Percentiles rank a stretch among this genome's conserved stretches.
Evolutionary conservation across 352 stramenopile species (phyloP).

Genomic region (Peronospora tabacina): DNA sequence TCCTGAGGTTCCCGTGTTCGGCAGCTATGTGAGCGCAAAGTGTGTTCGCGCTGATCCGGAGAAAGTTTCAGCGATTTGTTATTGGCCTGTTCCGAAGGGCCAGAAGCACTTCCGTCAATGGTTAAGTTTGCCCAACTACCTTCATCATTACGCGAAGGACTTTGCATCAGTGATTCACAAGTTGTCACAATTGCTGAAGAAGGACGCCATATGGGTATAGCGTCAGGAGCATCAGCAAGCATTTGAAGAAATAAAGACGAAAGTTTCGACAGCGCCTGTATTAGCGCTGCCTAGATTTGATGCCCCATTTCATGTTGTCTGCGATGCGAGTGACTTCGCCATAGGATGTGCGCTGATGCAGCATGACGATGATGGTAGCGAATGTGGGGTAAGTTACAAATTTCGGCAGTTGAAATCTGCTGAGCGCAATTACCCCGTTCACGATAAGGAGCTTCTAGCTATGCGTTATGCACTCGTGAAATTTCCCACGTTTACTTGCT

Average conservation of each 20-base stretch:
- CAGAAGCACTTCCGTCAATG: no score
- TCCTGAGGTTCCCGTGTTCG: background rate
- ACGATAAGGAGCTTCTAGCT: background rate
- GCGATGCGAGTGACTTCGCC: background rate
- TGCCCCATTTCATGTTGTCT: background rate
- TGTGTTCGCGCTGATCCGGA: background rate
- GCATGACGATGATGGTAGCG: background rate
- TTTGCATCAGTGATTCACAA: background rate
- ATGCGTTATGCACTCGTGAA: background rate
- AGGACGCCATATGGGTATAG: background rate
- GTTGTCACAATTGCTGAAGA: background rate
- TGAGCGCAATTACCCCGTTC: background rate
- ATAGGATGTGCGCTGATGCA: background rate
- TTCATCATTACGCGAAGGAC: background rate
- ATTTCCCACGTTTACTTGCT: background rate
- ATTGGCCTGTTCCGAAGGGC: no score
- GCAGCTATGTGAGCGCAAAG: background rate
- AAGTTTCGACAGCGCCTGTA: no score
- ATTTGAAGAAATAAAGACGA: no score
- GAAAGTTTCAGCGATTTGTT: no score
- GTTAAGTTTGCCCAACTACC: background rate
- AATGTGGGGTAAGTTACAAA: background rate
- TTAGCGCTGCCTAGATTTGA: no score
- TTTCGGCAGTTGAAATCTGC: background rate
- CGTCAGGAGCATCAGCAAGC: no score